phyloP scores from a whole-genome alignment of 352 stramenopile genomes.

The Blastocystis sp. region DNA sequence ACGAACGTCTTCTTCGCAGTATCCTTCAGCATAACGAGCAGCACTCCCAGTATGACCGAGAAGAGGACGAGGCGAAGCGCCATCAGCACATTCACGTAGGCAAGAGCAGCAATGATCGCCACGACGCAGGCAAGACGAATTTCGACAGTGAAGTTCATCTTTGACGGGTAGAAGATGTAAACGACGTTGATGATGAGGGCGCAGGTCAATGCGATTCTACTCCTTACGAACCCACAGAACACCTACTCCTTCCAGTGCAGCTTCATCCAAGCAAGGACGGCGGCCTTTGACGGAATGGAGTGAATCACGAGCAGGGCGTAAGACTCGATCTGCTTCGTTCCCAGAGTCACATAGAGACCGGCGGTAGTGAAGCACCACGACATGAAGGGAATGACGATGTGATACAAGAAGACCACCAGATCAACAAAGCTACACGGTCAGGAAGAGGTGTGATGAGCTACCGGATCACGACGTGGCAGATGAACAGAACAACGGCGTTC shows the following conservation, averaged over 20 bases:
- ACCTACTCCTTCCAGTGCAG: slow-evolving; percentile 43
- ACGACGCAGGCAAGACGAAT: slow-evolving; percentile 22
- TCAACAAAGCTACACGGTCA: neutral
- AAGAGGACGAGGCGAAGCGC: neutral
- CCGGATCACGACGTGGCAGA: slow-evolving; percentile 23
- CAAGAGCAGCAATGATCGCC: slow-evolving; percentile 7
- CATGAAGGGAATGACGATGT: too few relatives aligned
- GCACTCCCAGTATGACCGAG: neutral
- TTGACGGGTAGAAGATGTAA: slow-evolving; percentile 38
- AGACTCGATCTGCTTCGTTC: too few relatives aligned
- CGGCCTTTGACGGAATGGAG: too few relatives aligned
- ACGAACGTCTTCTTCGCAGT: neutral
- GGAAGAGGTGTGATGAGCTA: neutral
- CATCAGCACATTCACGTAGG: neutral
- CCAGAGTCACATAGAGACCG: too few relatives aligned
- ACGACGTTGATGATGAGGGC: neutral
- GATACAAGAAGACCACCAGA: neutral
- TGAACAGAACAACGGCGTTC: neutral
- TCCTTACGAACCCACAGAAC: neutral
- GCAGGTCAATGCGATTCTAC: slow-evolving; percentile 12
- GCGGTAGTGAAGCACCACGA: too few relatives aligned
- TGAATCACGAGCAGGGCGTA: too few relatives aligned
- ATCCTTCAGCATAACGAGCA: slow-evolving; percentile 17
- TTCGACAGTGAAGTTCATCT: slow-evolving; percentile 18
- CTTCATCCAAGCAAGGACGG: neutral